Evolutionary conservation across 192 early-diverging fungal genomes (phyloP).

Genomic region (Podila clonocystis): DNA sequence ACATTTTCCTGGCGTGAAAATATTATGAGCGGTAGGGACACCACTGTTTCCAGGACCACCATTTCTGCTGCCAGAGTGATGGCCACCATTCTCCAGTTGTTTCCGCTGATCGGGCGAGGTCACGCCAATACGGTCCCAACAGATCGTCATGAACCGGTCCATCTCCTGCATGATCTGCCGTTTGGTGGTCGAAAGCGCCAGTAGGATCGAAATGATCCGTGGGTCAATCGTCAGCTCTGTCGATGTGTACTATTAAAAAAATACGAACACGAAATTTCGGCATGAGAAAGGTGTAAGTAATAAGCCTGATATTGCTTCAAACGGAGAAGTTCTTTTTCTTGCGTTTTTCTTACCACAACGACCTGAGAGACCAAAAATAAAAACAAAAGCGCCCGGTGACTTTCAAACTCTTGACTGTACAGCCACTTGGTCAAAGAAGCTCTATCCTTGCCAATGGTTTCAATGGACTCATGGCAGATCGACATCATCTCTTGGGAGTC

Average conservation of each 20-base stretch:
- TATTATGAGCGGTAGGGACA: conserved; percentile 7
- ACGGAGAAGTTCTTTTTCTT: too few relatives aligned
- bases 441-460: conserved; percentile 16
- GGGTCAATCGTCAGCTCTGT: conserved; percentile 40
- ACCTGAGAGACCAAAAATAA: conserved; percentile 42
- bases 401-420: conserved; percentile 43
- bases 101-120: conserved; percentile 15
- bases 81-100: not conserved
- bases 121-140: conserved; percentile 45
- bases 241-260: conserved; percentile 22
- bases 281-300: not conserved
- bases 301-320: not conserved
- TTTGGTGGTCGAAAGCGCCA: conserved; percentile 31
- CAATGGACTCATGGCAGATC: conserved; percentile 20
- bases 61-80: not conserved
- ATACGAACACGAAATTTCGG: not conserved
- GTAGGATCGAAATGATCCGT: conserved; percentile 18
- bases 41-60: not conserved
- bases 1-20: conserved; percentile 36
- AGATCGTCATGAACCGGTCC: conserved; percentile 43
- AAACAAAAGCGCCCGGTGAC: conserved; percentile 36
- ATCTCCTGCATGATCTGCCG: conserved; percentile 41
- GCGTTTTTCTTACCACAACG: conserved; percentile 20
- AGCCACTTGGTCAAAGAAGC: conserved; percentile 37
- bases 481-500: conserved; percentile 36